These are phyloP conservation scores for Jaltomata sinuosa DNA, from an alignment of 257 asterid genomes.

Conservation along the genomic window DNA sequence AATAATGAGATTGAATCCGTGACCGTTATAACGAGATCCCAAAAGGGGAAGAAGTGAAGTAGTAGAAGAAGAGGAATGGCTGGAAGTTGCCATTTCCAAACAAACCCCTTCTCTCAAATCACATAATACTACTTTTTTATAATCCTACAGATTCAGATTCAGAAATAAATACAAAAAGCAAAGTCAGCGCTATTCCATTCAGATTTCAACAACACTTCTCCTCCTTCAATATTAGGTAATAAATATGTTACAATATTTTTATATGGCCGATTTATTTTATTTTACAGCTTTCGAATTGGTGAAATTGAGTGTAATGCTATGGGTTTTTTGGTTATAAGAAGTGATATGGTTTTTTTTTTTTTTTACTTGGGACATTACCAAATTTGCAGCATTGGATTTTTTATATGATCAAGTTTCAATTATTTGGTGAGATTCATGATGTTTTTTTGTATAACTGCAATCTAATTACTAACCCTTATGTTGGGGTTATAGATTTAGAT, in stretches of 20 bases:
- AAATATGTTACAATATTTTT: background rate
- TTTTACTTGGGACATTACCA: background rate
- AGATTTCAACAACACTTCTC: background rate
- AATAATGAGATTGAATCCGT: background rate
- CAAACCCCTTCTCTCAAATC: background rate
- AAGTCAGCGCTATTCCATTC: background rate
- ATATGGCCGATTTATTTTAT: background rate
- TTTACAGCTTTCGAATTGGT: background rate
- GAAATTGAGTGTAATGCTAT: background rate
- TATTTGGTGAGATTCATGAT: background rate
- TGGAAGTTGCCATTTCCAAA: background rate
- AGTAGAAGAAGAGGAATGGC: background rate
- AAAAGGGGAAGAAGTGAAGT: background rate
- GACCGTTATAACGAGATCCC: slow-evolving; percentile 1
- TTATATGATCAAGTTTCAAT: background rate
- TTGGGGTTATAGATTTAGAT: background rate
- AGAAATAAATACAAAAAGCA: background rate
- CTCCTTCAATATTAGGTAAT: background rate
- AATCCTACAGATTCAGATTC: background rate
- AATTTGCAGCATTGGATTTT: background rate
- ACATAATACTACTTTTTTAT: background rate
- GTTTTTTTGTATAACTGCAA: background rate
- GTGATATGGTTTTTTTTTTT: background rate
- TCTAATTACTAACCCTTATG: background rate
- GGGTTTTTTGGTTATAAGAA: background rate